Base-by-base conservation (phyloP, 768 basidiomycete genomes). In the Nevesoporus exiguus region DNA sequence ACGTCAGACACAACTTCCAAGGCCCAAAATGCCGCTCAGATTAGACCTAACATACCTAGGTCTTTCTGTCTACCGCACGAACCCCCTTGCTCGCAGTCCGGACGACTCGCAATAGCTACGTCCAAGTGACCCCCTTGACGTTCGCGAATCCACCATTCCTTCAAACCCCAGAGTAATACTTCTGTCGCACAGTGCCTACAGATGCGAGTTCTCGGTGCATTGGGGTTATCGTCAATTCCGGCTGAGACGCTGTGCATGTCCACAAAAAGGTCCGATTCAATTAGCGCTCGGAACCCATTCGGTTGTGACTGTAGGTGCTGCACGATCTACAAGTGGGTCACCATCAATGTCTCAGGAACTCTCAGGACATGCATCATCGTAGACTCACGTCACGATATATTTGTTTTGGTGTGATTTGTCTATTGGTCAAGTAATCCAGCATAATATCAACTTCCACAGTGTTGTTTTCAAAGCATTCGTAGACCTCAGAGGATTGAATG, bases 81-180 rank as follows among this genome's bases (percentile, higher is more conserved):
- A 27, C 65, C 71, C n/a, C 86, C 86, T 7, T 86, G 78, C 10
- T 77, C 77, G 59, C 90, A 93, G 62, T 92, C 85, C 30, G 80
- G 80, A 36, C 88, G 76, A n/a, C 69, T 77, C 60, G 77, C 66
- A n/a, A 88, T 66, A 41, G 64, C 66, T 43, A 77, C 77, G 39
- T 84, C 83, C 49, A 87, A 67, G 58, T 80, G 77, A 15, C 85
- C 89, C 61, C 84, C 87, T 70, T 76, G 78, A 27, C 90, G 80
- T 69, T 92, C 89, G 47, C 85, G 75, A 31, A 91, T 72, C 89
- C 90, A 92, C 90, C 90, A 93, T 36, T 85, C 88, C 56, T 78
- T 82, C 41, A 92, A 64, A 11, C 90, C 90, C 76, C 83, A 88
- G 3, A 91, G 73, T 17, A 92, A 74, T 2, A 90, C 78, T 66